A percentile compares a stretch with the other conserved stretches of the same genome.
Evolutionary conservation across 2,329 filamentous ascomycete genomes (phyloP).

Genomic region (Lasiodiplodia theobromae): DNA sequence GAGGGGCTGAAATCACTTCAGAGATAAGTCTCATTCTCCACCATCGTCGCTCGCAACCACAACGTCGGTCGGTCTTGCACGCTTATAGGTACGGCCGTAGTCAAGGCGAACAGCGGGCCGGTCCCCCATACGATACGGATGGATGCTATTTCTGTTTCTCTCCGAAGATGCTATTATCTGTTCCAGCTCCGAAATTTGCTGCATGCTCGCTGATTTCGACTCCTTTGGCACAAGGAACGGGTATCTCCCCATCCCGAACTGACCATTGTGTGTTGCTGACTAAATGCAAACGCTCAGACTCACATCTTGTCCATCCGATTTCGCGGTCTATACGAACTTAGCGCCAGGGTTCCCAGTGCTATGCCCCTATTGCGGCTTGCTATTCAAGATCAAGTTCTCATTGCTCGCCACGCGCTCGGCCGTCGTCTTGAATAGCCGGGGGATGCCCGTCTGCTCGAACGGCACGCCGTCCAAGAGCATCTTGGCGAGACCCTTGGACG

Average conservation of each 20-base stretch:
- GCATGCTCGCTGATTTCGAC: no score
- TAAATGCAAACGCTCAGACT: background rate
- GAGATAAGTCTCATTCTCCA: slow-evolving; percentile 1
- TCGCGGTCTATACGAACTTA: no score
- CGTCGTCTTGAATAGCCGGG: slow-evolving; percentile 46
- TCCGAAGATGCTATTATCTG: background rate
- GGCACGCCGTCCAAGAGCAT: slow-evolving; percentile 47
- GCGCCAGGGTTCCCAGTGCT: background rate
- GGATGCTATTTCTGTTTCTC: no score
- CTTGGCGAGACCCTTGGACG: slow-evolving; percentile 49
- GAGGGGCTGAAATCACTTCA: background rate
- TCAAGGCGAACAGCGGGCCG: background rate
- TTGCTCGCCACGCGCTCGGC: slow-evolving; percentile 37
- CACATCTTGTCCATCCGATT: background rate
- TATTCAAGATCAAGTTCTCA: slow-evolving; percentile 22
- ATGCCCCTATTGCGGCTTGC: slow-evolving; percentile 17
- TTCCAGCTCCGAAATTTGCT: no score
- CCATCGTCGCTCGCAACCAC: background rate
- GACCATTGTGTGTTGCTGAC: background rate
- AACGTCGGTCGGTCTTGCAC: background rate
- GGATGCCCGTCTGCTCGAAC: slow-evolving; percentile 49
- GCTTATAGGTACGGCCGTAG: slow-evolving; percentile 15
- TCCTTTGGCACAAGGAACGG: no score
- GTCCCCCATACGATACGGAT: background rate
- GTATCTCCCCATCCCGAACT: no score